Percentiles rank a stretch among this genome's conserved stretches.
These are phyloP conservation scores for Candida cerambycidarum DNA, from an alignment of 805 yeast species.

Conservation along the genomic window DNA sequence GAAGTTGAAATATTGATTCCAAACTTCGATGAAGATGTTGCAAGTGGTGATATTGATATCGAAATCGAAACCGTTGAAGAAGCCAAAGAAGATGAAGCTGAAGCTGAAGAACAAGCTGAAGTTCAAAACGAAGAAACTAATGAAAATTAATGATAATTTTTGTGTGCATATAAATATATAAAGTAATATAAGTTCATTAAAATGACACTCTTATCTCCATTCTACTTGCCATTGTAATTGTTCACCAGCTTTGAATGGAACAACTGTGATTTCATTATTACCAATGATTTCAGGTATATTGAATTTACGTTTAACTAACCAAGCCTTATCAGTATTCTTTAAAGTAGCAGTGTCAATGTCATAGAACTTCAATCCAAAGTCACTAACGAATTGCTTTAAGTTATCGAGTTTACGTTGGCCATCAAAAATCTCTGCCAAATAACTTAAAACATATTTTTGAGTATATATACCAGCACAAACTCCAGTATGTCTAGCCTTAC, in stretches of 20 bases:
- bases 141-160: not conserved
- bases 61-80: constrained; percentile 19
- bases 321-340: constrained; percentile 43
- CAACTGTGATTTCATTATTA: constrained; percentile 47
- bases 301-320: constrained; percentile 53
- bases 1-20: constrained; percentile 46
- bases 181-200: constrained; percentile 4
- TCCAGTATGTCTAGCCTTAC: constrained; percentile 72
- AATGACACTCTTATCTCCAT: constrained; percentile 52
- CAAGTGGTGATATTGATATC: constrained; percentile 21
- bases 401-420: constrained; percentile 59
- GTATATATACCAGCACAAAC: constrained; percentile 99
- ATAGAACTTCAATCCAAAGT: constrained; percentile 73
- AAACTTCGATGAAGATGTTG: constrained; percentile 26
- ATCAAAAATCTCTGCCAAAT: constrained; percentile 85
- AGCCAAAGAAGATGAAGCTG: not conserved
- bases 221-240: constrained; percentile 68
- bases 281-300: constrained; percentile 60
- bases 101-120: constrained; percentile 4
- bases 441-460: constrained; percentile 77
- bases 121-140: not conserved
- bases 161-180: constrained; percentile 7
- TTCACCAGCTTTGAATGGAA: constrained; percentile 87
- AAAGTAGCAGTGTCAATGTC: constrained; percentile 43
- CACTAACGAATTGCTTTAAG: constrained; percentile 72